phyloP scores from a whole-genome alignment of 1,284 basidiomycete species.

The Fomitopsis schrenkii region DNA sequence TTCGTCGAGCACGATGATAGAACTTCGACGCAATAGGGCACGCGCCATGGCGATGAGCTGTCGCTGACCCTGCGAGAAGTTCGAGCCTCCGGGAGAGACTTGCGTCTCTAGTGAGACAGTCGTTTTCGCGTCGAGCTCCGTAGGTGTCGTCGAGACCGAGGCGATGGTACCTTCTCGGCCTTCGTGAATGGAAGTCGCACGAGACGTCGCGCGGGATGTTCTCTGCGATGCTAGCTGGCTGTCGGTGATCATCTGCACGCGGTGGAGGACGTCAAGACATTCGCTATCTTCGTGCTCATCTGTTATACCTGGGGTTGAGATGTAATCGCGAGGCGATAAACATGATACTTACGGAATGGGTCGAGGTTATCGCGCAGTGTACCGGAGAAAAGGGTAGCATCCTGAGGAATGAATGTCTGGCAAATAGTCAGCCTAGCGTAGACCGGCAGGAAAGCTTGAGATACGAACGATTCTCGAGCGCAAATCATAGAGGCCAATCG shows the following conservation, averaged over 20 bases:
- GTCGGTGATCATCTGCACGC: constrained; percentile 60
- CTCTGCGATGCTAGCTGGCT: constrained; percentile 41
- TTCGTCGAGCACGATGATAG: constrained; percentile 82
- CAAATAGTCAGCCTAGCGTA: not conserved
- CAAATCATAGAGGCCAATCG: constrained; percentile 83
- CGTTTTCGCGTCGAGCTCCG: constrained; percentile 48
- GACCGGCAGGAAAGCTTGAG: not conserved
- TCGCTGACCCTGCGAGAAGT: constrained; percentile 83
- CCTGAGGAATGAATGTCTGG: constrained; percentile 73
- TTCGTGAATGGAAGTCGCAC: constrained; percentile 41
- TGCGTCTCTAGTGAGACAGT: constrained; percentile 65
- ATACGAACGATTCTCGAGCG: constrained; percentile 63
- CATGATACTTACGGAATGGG: constrained; percentile 56
- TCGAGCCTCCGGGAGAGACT: constrained; percentile 76
- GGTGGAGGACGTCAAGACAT: constrained; percentile 61
- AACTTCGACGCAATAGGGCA: constrained; percentile 70
- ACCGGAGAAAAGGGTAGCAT: constrained; percentile 82
- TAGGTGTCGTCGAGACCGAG: constrained; percentile 34
- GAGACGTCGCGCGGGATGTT: constrained; percentile 45
- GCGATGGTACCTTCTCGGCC: constrained; percentile 29
- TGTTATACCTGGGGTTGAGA: constrained; percentile 17
- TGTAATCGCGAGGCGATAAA: too few relatives aligned
- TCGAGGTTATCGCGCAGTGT: constrained; percentile 86
- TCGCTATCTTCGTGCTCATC: constrained; percentile 80
- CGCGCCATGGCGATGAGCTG: constrained; percentile 82